Evolutionary conservation across 192 early-diverging fungal species (phyloP).

Genomic region (Rhizophagus clarus): DNA sequence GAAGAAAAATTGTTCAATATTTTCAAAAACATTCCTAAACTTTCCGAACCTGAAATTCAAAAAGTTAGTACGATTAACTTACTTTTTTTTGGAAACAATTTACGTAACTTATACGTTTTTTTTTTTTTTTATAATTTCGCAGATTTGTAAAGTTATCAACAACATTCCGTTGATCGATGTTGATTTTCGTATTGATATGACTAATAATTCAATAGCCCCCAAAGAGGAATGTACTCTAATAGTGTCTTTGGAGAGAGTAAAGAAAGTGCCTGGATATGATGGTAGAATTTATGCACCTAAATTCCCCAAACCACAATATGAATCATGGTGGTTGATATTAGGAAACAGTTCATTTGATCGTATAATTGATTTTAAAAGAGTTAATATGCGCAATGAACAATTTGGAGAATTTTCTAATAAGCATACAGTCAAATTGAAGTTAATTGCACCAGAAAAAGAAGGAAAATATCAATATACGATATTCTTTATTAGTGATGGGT

Average conservation of each 20-base stretch:
- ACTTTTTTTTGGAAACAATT: background rate
- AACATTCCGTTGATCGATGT: slow-evolving; percentile 53
- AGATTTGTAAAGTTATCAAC: slow-evolving; percentile 51
- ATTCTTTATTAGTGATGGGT: slow-evolving; percentile 75
- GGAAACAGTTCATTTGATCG: slow-evolving; percentile 66
- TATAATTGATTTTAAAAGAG: slow-evolving; percentile 79
- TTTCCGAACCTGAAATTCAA: slow-evolving; percentile 5
- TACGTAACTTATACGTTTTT: background rate
- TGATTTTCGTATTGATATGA: slow-evolving; percentile 42
- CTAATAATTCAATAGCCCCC: slow-evolving; percentile 50
- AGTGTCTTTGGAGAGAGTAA: slow-evolving; percentile 27
- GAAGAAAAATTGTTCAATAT: slow-evolving; percentile 31
- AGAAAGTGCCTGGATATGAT: slow-evolving; percentile 33
- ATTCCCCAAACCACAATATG: slow-evolving; percentile 91
- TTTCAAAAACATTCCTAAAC: slow-evolving; percentile 22
- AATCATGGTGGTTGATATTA: slow-evolving; percentile 92
- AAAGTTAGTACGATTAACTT: background rate
- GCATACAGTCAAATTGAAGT: slow-evolving; percentile 51
- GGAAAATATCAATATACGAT: slow-evolving; percentile 64
- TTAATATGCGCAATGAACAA: slow-evolving; percentile 61
- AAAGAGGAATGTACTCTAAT: slow-evolving; percentile 32
- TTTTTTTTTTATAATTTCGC: background rate
- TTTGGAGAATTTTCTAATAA: slow-evolving; percentile 32
- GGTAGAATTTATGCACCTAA: slow-evolving; percentile 76
- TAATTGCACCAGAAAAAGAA: slow-evolving; percentile 62